phyloP scores from a whole-genome alignment of 257 asterid species.

The Osmanthus fragrans region DNA sequence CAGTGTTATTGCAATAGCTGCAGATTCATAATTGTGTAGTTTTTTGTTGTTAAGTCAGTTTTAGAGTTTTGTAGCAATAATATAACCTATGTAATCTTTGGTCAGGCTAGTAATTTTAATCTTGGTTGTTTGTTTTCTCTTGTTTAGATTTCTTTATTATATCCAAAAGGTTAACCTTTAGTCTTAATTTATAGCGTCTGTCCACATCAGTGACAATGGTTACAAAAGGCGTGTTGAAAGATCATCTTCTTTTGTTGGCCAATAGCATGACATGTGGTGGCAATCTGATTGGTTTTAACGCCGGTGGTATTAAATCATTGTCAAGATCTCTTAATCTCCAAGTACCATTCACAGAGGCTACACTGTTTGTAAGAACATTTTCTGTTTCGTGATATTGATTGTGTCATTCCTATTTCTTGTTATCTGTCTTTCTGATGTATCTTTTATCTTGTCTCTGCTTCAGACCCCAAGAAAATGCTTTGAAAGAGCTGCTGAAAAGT shows the following conservation, averaged over 20 bases:
- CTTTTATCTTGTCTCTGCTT: constrained; percentile 11
- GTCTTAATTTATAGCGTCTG: constrained; percentile 61
- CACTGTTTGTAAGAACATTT: constrained; percentile 68
- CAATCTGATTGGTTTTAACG: constrained; percentile 80
- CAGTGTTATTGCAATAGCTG: too few species aligned
- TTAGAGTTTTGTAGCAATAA: background rate
- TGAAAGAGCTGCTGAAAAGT: constrained; percentile 96
- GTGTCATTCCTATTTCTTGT: constrained; percentile 4
- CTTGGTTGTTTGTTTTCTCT: background rate
- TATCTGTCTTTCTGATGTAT: constrained; percentile 21
- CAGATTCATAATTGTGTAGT: too few species aligned
- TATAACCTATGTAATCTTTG: constrained; percentile 5
- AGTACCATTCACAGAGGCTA: constrained; percentile 91
- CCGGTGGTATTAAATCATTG: constrained; percentile 87
- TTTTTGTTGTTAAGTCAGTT: background rate
- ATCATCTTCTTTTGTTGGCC: constrained; percentile 85
- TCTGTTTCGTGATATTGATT: constrained; percentile 10
- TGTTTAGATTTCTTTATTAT: background rate
- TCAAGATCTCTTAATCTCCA: constrained; percentile 75
- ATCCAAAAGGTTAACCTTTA: constrained; percentile 13
- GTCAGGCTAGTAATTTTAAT: constrained; percentile 16
- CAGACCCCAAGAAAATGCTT: constrained; percentile 95
- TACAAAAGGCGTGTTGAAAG: constrained; percentile 96
- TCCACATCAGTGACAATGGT: constrained; percentile 95
- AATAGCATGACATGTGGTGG: constrained; percentile 98